Percentiles rank a stretch among this genome's conserved stretches.
These are phyloP conservation scores for Myochromella boudieri DNA, from an alignment of 768 basidiomycete species.

Conservation along the genomic window DNA sequence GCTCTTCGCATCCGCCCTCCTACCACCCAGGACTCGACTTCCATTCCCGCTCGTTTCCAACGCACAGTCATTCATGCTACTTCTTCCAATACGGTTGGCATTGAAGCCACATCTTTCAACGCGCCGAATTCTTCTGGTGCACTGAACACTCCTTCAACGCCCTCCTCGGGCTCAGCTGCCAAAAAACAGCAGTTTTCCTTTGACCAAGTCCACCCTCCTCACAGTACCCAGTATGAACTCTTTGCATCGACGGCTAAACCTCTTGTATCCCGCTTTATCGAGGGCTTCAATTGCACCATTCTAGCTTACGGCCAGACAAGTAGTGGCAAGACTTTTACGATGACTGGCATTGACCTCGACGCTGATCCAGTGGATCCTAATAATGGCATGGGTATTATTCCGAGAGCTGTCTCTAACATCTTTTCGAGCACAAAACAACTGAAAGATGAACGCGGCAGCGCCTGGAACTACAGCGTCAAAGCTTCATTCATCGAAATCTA, in stretches of 20 bases:
- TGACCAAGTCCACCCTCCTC: slow-evolving; percentile 91
- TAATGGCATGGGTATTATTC: slow-evolving; percentile 93
- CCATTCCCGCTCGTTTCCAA: slow-evolving; percentile 94
- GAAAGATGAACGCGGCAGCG: slow-evolving; percentile 69
- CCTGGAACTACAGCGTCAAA: slow-evolving; percentile 81
- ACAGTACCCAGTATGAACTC: slow-evolving; percentile 80
- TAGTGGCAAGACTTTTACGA: slow-evolving; percentile 96
- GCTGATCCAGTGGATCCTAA: slow-evolving; percentile 79
- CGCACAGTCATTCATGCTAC: slow-evolving; percentile 81
- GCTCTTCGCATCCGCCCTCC: slow-evolving; percentile 91
- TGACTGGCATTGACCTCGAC: slow-evolving; percentile 94
- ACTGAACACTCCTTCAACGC: slow-evolving; percentile 45
- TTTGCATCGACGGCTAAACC: slow-evolving; percentile 85
- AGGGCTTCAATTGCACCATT: slow-evolving; percentile 97
- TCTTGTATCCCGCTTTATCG: slow-evolving; percentile 82
- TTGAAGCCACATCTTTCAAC: slow-evolving; percentile 66
- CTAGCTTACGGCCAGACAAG: slow-evolving; percentile 98
- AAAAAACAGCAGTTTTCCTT: slow-evolving; percentile 90
- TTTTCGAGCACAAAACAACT: slow-evolving; percentile 77
- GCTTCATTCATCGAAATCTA: slow-evolving; percentile 97
- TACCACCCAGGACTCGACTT: slow-evolving; percentile 77
- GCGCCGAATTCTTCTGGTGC: slow-evolving; percentile 52
- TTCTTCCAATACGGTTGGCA: slow-evolving; percentile 73
- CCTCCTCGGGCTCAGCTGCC: slow-evolving; percentile 42
- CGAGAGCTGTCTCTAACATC: slow-evolving; percentile 87